Evolutionary conservation across 768 basidiomycete species (phyloP), one percentile per base, ranked within the genome.

Genomic region (Lactarius quietus): DNA sequence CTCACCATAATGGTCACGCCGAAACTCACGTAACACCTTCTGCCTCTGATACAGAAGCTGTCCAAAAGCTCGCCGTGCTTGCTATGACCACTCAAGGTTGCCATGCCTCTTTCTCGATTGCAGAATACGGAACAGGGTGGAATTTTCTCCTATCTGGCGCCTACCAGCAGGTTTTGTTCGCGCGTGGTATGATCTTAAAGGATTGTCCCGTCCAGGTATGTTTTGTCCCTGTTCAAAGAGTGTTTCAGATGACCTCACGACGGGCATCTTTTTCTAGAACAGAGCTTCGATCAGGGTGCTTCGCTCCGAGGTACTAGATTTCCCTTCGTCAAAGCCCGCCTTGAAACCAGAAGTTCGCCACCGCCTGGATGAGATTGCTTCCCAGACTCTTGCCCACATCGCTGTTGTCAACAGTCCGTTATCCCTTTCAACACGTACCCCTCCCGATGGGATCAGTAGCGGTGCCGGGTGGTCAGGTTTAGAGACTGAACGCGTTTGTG

Each of bases 401-500:
- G 89, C 94, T 29, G 94, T 98, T 69, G 90, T 96, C 72, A 95
- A 96, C 70, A 89, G 90, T 63, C 87, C 89, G 55, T 81, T 86
- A 63, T 82, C 88, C 18, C 82, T 90, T 39, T 88, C 89, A 28
- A 89, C 84, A 70, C 84, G 89, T 57, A 89, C 87, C 0, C 85
- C 90, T 18, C 89, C 90, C 14, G 87, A 89, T 74, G 88, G 89
- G 36, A 87, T 91, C 70, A 88, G 84, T 69, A 88, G 79, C 68
- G 88, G 82, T 70, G 87, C 87, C 31, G 90, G 91, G 39, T 93
- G 92, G 83, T 89, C 89, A 5, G 94, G 95, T 2, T 83, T 98
- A 18, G 96, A 98, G 79, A 92, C 92, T 1, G 96, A 98, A 75
- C 83, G 93, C 63, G 89, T 93, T 55, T 98, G 96, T 72, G 94